Conservation (phyloP, 148 eudicot species). For the Rhododendron ferrugineum region DNA sequence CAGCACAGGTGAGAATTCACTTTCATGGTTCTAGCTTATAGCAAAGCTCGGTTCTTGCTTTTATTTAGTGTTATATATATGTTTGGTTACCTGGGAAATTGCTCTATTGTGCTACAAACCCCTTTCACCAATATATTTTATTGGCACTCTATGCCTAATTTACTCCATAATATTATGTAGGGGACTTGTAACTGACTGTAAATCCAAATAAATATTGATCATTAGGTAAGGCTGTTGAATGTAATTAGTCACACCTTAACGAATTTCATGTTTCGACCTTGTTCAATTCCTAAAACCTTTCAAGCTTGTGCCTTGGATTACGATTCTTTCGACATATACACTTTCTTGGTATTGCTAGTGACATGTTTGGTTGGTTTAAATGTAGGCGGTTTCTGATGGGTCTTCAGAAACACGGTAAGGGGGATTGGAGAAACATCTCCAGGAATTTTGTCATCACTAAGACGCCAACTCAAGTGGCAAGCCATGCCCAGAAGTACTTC, state of each 20-base stretch:
- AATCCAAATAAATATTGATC: background rate
- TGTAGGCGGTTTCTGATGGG: slow-evolving; percentile 82
- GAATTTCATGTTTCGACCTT: background rate
- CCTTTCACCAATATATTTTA: background rate
- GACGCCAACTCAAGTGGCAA: slow-evolving; percentile 94
- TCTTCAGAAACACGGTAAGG: slow-evolving; percentile 81
- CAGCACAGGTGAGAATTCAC: slow-evolving; percentile 66
- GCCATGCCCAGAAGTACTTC: slow-evolving; percentile 97
- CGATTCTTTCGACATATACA: background rate
- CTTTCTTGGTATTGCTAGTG: background rate
- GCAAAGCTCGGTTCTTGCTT: background rate
- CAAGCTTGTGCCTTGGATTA: background rate
- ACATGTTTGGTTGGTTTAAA: background rate
- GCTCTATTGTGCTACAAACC: background rate
- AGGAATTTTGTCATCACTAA: slow-evolving; percentile 74
- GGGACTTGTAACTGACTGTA: background rate
- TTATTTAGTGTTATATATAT: background rate
- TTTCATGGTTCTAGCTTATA: background rate
- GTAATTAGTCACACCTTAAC: background rate
- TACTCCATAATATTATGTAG: background rate
- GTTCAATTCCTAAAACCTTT: background rate
- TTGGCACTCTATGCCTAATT: background rate
- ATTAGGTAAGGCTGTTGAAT: background rate
- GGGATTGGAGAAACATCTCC: slow-evolving; percentile 93
- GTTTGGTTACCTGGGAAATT: background rate